Evolutionary conservation across 768 basidiomycete genomes (phyloP).

Genomic region (Amanita pallidorosea): DNA sequence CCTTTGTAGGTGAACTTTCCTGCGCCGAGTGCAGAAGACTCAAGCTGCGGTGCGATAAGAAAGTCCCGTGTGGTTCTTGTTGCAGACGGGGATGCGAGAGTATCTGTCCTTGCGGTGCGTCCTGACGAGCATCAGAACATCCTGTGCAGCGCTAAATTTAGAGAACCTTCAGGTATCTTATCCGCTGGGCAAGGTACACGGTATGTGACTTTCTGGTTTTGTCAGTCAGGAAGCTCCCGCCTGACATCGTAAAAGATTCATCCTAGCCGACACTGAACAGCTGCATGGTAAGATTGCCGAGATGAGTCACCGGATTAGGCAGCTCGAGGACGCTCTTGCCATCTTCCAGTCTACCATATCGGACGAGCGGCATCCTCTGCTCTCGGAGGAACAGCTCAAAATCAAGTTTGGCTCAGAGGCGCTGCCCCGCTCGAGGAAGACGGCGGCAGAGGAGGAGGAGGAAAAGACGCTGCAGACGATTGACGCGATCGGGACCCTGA

Average conservation of each 20-base stretch:
- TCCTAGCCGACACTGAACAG: slow-evolving; percentile 55
- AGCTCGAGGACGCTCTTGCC: slow-evolving; percentile 58
- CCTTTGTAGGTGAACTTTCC: slow-evolving; percentile 32
- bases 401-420: slow-evolving; percentile 51
- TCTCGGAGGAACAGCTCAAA: slow-evolving; percentile 40
- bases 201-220: slow-evolving; percentile 13
- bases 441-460: slow-evolving; percentile 20
- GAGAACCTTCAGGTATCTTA: slow-evolving; percentile 25
- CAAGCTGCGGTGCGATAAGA: slow-evolving; percentile 43
- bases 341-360: slow-evolving; percentile 49
- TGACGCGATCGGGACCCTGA: slow-evolving; percentile 55
- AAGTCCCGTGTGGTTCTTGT: slow-evolving; percentile 39
- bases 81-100: slow-evolving; percentile 49
- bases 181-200: slow-evolving; percentile 43
- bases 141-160: not conserved
- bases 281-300: slow-evolving; percentile 56
- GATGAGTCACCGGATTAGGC: slow-evolving; percentile 59
- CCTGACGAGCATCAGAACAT: not conserved
- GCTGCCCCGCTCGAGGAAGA: slow-evolving; percentile 12
- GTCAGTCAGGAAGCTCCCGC: not conserved
- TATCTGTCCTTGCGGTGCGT: slow-evolving; percentile 50
- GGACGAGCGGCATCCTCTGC: slow-evolving; percentile 47
- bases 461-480: slow-evolving; percentile 24
- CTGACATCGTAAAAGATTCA: slow-evolving; percentile 26
- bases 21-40: slow-evolving; percentile 42